phyloP scores from a whole-genome alignment of 768 basidiomycete genomes.

The Suillus occidentalis region DNA sequence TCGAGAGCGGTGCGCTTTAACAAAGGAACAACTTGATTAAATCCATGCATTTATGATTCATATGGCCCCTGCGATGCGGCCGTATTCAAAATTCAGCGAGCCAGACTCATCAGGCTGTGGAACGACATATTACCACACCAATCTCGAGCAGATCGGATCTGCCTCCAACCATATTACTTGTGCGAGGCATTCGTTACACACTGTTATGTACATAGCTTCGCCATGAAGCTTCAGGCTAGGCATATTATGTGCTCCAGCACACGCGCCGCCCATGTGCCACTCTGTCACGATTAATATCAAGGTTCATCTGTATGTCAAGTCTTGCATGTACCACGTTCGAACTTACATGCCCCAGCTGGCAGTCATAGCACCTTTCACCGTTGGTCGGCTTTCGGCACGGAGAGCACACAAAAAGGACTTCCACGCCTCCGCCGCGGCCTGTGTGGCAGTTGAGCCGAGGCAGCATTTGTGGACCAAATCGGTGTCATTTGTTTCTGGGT shows the following conservation, averaged over 20 bases:
- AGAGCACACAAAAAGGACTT: neutral
- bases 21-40: neutral
- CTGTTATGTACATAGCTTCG: slow-evolving; percentile 6
- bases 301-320: neutral
- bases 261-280: neutral
- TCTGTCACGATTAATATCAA: neutral
- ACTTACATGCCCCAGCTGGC: neutral
- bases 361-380: neutral
- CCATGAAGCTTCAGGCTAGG: slow-evolving; percentile 2
- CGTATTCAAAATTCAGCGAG: slow-evolving; percentile 3
- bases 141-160: slow-evolving; percentile 6
- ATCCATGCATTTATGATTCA: neutral
- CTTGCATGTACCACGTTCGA: neutral
- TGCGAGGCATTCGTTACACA: slow-evolving; percentile 2
- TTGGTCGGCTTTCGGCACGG: neutral
- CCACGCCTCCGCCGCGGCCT: neutral
- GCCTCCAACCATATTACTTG: neutral
- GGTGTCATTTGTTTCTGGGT: neutral
- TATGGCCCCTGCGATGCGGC: neutral
- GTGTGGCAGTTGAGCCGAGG: neutral
- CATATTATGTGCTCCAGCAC: slow-evolving; percentile 7
- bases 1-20: neutral
- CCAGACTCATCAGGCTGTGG: neutral
- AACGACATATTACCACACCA: neutral
- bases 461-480: neutral